Evolutionary conservation across 106 monocot genomes (phyloP).

Genomic region (Ottelia alismoides): DNA sequence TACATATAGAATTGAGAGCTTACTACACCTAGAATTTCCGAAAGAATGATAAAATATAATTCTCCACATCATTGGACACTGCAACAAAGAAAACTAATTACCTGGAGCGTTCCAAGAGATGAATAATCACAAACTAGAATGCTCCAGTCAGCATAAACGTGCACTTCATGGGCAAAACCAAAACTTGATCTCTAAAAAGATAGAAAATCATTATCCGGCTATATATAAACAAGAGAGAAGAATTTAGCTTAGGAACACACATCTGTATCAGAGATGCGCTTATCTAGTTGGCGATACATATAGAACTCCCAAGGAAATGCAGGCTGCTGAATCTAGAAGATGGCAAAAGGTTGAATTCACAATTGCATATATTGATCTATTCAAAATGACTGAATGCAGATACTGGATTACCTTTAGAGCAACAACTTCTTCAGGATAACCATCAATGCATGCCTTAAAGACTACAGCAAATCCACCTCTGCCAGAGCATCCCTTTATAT

Average conservation of each 20-base stretch:
- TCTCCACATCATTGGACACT: neutral
- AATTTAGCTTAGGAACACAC: slow-evolving; percentile 17
- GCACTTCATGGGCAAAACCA: slow-evolving; percentile 64
- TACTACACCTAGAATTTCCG: neutral
- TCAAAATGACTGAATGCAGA: neutral
- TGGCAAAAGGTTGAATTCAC: neutral
- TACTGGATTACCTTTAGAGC: slow-evolving; percentile 48
- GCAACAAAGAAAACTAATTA: slow-evolving; percentile 10
- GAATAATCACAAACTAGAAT: slow-evolving; percentile 70
- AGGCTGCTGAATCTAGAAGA: slow-evolving; percentile 73
- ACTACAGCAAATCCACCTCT: slow-evolving; percentile 76
- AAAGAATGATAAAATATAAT: neutral
- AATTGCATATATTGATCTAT: neutral
- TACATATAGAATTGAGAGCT: neutral
- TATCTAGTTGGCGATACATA: slow-evolving; percentile 83
- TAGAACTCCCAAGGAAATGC: slow-evolving; percentile 96
- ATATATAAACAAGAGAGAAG: neutral
- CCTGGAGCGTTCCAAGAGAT: slow-evolving; percentile 86
- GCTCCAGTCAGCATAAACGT: slow-evolving; percentile 70
- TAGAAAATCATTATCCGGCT: neutral
- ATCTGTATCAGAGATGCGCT: slow-evolving; percentile 43
- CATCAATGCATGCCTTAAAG: slow-evolving; percentile 58
- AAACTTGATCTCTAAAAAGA: slow-evolving; percentile 74
- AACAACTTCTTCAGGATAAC: slow-evolving; percentile 67
- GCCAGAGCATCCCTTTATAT: slow-evolving; percentile 87